Conservation (phyloP, 371 early-diverging fungal species). For the Apophysomyces elegans region DNA sequence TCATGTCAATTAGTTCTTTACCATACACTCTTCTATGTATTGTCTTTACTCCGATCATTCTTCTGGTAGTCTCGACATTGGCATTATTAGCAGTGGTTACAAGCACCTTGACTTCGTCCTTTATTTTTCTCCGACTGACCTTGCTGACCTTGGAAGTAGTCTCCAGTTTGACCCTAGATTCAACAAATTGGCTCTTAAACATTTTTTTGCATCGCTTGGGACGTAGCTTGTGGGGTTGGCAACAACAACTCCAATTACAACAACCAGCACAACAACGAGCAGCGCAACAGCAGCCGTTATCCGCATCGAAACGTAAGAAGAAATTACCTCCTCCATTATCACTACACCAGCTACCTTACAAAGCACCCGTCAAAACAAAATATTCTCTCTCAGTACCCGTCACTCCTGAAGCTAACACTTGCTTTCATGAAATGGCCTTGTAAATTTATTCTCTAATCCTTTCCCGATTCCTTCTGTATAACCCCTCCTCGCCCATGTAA, state of each 20-base stretch:
- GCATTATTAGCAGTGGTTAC: slow-evolving; percentile 21
- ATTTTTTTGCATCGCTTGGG: slow-evolving; percentile 14
- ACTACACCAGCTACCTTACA: slow-evolving; percentile 4
- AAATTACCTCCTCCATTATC: slow-evolving; percentile 14
- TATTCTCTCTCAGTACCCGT: slow-evolving; percentile 23
- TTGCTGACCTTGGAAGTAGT: slow-evolving; percentile 21
- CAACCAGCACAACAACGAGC: not conserved
- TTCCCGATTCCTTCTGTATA: too few relatives aligned
- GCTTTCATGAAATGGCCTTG: slow-evolving; percentile 6
- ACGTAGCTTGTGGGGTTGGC: slow-evolving; percentile 6
- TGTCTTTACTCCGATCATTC: slow-evolving; percentile 18
- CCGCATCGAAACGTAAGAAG: slow-evolving; percentile 6
- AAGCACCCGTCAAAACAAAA: slow-evolving; percentile 18
- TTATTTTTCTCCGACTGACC: slow-evolving; percentile 23
- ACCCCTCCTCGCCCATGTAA: not conserved
- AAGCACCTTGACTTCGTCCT: slow-evolving; percentile 27
- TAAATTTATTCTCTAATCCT: not conserved
- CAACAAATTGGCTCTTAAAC: slow-evolving; percentile 19
- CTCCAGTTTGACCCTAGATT: slow-evolving; percentile 20
- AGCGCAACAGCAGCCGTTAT: slow-evolving; percentile 11
- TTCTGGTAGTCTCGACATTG: slow-evolving; percentile 14
- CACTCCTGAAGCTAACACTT: slow-evolving; percentile 15
- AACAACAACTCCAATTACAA: not conserved
- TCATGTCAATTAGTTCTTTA: slow-evolving; percentile 1
- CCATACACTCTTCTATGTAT: slow-evolving; percentile 1